Conservation (phyloP, 2,329 filamentous ascomycete species). For the Rutstroemia sp. region DNA sequence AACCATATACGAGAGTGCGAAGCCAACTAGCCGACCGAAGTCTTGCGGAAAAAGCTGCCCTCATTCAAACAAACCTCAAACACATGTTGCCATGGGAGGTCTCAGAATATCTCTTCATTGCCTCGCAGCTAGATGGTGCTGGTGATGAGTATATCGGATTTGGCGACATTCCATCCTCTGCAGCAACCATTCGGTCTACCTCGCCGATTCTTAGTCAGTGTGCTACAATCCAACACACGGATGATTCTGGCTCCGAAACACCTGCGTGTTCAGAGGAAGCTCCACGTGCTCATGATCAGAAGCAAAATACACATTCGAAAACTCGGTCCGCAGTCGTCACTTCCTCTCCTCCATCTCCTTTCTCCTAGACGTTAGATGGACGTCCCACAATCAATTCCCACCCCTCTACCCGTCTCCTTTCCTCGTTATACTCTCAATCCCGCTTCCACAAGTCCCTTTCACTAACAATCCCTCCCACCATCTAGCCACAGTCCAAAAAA, state of each 20-base stretch:
- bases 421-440: background rate
- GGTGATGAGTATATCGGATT: background rate
- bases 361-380: background rate
- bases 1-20: background rate
- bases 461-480: background rate
- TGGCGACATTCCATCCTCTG: background rate
- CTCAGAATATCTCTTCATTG: conserved; percentile 1
- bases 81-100: conserved; percentile 5
- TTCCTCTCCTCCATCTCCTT: too few relatives aligned
- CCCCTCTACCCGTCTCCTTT: background rate
- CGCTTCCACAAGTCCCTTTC: background rate
- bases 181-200: background rate
- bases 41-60: background rate
- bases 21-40: background rate
- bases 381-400: background rate
- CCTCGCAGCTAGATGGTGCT: background rate
- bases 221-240: background rate
- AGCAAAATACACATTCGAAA: background rate
- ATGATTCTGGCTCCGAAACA: background rate
- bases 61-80: background rate
- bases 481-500: conserved; percentile 66
- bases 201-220: background rate
- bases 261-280: background rate
- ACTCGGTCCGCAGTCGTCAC: too few relatives aligned
- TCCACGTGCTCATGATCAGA: background rate